Base-by-base conservation (phyloP, 2,329 filamentous ascomycete species). In the Colletotrichum sojae region DNA sequence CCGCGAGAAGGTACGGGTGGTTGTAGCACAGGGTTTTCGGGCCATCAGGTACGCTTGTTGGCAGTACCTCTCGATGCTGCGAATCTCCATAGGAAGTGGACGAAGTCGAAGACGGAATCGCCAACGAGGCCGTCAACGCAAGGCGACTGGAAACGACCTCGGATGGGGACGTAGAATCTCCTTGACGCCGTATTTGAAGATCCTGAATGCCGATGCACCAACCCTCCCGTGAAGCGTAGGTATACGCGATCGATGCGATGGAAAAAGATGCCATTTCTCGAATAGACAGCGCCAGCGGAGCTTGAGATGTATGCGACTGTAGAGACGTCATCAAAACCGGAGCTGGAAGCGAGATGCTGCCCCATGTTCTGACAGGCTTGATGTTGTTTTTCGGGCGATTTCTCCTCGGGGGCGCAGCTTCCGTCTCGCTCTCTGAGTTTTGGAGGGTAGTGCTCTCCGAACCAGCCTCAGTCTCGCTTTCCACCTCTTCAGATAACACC, bases 141-240 rank as follows among this genome's bases (percentile, higher is more conserved):
- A 84, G 74, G 8, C 79, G 75, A 3, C 82, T 83, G 0, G 80
- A 78, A 2, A 73, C 77, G 22, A 84, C 76, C 13, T 81, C 78
- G 0, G 82, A 48, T 12, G 57, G 43, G 15, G 48, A n/a, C 5
- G 76, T 18, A 66, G 62, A 15, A 60, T 52, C 40, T 54, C 66
- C 36, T 27, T 46, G 12, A 12, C 74, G 75, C 1, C 76, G 80
- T 51, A 97, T 86, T 67, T 92, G 90, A 51, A 98, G 83, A 78
- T 98, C 95, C 78, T 98, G 95, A n/a, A 98, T 89, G 2, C 94
- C 95, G 16, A 97, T 88, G 8, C 92, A 94, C 93, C 95, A 98
- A 31, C 94, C 94, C 51, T 90, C 90, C 3, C 91, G 85, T 2
- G 92, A 92, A 16, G 92, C 90, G 72, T 97, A 90, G 0, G 93